Percentiles rank a stretch among this genome's conserved stretches.
These are phyloP conservation scores for Candida albicans DNA, from an alignment of 1,139 yeast genomes.

Conservation along the genomic window DNA sequence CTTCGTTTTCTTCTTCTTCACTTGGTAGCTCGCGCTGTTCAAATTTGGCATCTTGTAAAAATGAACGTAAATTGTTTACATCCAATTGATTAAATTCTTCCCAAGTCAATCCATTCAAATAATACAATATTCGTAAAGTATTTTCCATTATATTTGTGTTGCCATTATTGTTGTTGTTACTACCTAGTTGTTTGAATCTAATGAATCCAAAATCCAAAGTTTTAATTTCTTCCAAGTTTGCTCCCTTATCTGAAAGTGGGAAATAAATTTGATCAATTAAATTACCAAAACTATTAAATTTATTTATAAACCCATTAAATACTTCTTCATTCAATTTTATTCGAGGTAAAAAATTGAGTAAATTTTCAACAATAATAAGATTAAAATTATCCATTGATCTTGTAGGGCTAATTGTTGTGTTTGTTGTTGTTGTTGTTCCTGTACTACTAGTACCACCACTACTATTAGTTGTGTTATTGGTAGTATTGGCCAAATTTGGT, in stretches of 20 bases:
- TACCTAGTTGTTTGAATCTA: constrained; percentile 20
- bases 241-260: constrained; percentile 29
- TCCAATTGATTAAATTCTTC: constrained; percentile 26
- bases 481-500: not conserved
- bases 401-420: constrained; percentile 1
- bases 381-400: constrained; percentile 18
- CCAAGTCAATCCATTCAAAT: constrained; percentile 28
- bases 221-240: constrained; percentile 17
- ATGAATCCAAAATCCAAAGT: constrained; percentile 33
- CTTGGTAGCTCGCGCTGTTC: not conserved
- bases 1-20: not conserved
- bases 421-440: not conserved
- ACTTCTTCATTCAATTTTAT: constrained; percentile 15
- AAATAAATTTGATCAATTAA: constrained; percentile 44
- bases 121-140: constrained; percentile 32
- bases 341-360: constrained; percentile 30
- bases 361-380: constrained; percentile 46
- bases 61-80: constrained; percentile 8
- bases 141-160: constrained; percentile 22
- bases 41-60: constrained; percentile 2
- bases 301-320: constrained; percentile 25
- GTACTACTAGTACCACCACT: no score
- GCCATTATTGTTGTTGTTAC: no score
- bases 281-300: constrained; percentile 38
- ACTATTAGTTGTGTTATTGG: constrained; percentile 1